Conservation (phyloP, 2,329 filamentous ascomycete genomes). For the Penicillium sclerotigenum region DNA sequence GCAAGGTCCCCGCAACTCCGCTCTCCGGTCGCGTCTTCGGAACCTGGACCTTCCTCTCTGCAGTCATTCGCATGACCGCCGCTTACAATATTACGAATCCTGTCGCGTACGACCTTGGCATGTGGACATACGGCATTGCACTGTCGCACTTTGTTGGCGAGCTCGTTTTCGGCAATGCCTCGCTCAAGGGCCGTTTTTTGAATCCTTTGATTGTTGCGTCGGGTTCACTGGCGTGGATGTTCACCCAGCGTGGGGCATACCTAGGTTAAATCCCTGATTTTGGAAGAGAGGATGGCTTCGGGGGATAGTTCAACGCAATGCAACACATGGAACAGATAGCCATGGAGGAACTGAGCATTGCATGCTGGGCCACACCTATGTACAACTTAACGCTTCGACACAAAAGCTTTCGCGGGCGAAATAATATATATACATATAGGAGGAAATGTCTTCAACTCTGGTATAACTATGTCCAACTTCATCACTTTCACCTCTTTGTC, state of each 20-base stretch:
- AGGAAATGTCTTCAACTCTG: neutral
- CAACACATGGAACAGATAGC: neutral
- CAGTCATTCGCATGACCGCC: conserved; percentile 74
- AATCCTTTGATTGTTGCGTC: conserved; percentile 59
- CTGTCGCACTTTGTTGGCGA: conserved; percentile 76
- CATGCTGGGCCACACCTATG: neutral
- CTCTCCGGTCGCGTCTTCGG: conserved; percentile 78
- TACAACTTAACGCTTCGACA: neutral
- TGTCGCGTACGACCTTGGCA: conserved; percentile 71
- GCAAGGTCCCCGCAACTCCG: conserved; percentile 61
- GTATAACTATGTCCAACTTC: neutral
- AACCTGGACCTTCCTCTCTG: conserved; percentile 79
- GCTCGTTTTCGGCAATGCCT: conserved; percentile 72
- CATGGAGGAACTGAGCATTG: neutral
- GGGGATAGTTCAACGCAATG: neutral
- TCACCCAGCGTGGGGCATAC: conserved; percentile 51
- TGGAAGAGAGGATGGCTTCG: neutral
- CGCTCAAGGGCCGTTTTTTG: conserved; percentile 58
- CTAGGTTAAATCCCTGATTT: conserved; percentile 17
- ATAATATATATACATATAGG: conserved; percentile 1
- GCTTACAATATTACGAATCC: conserved; percentile 75
- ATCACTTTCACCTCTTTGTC: neutral
- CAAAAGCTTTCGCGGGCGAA: neutral
- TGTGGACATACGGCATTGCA: conserved; percentile 79
- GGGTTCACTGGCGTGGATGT: conserved; percentile 60